Base-by-base conservation (phyloP, 805 yeast genomes). In the Myxozyma kluyveri region DNA sequence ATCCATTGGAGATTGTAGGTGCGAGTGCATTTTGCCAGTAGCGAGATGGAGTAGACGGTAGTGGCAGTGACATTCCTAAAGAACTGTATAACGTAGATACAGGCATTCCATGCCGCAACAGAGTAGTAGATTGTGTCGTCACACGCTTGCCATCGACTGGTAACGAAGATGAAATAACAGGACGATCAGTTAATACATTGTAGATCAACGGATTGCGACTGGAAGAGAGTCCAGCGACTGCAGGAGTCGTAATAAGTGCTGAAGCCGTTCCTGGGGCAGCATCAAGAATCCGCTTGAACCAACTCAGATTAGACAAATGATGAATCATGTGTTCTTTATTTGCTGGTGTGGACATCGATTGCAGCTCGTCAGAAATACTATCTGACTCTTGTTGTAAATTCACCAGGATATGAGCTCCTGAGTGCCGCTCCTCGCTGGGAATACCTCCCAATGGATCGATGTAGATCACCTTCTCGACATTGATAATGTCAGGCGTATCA, bases 161-260 rank as follows among this genome's bases (percentile, higher is more conserved):
- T 38, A 93, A 72, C 0, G 98, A 90, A 0, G 96, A 88, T 1
- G 96, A 88, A 19, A 91, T 83, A 7, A 88, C 76, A 0, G 98
- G 88, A 47, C 98, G 74, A 66, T 93, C 98, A 0, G 99, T 93
- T 35, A 93, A 74, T 14, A 93, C 78, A 65, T 93, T 93, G 68
- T 90, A 88, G 14, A 93, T 81, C 38, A 93, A 77, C 1, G 99
- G 99, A 66, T 93, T 93, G 10, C 54, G 19, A 35, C 60, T 56
- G 12, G 63, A 61, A 33, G 52, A 55, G 9, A 63, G 67, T 1
- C 86, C 81, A 24, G 95, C 91, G 21, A 88, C 80, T 7, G 73
- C 68, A 0, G 95, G 86, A 0, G 97, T 88, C 0, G 98, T 91
- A 31, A 93, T 85, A 2, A 93, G 72, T 0, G 96, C 99, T 0